Conservation (phyloP, 805 yeast genomes). For the Kodamaea kaohsiungensis region DNA sequence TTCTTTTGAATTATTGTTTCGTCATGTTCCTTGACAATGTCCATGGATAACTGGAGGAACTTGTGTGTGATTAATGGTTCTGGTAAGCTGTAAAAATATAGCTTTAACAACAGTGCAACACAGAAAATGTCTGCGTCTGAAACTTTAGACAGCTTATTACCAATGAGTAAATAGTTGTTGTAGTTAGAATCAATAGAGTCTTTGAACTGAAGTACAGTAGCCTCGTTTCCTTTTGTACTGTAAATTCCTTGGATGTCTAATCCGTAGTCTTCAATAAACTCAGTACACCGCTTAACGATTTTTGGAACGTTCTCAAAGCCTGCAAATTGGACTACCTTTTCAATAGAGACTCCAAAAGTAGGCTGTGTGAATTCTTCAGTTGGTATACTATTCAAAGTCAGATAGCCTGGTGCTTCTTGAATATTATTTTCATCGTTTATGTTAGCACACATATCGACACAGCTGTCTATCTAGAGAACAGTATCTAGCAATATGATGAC, state of each 20-base stretch:
- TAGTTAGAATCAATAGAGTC: constrained; percentile 77
- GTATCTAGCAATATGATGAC: no score
- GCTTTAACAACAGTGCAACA: constrained; percentile 84
- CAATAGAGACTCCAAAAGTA: constrained; percentile 83
- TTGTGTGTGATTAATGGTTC: constrained; percentile 77
- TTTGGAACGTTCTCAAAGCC: constrained; percentile 88
- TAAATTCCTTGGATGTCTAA: constrained; percentile 86
- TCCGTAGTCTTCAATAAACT: constrained; percentile 83
- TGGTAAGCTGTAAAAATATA: constrained; percentile 81
- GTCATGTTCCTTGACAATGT: constrained; percentile 57
- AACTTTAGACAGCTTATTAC: constrained; percentile 43
- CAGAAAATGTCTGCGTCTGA: constrained; percentile 81
- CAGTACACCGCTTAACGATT: constrained; percentile 84
- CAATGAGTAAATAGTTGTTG: constrained; percentile 51
- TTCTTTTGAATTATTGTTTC: constrained; percentile 60
- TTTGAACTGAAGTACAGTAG: constrained; percentile 71
- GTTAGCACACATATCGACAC: no score
- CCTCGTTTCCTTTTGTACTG: constrained; percentile 76
- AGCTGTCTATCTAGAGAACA: no score
- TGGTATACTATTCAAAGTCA: constrained; percentile 31
- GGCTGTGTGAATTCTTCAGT: constrained; percentile 30
- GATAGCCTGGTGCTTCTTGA: constrained; percentile 32
- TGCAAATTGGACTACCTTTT: constrained; percentile 71
- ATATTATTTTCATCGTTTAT: no score
- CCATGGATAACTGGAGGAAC: constrained; percentile 61